Evolutionary conservation across 1,139 yeast species (phyloP), one percentile per base, ranked within the genome.

Genomic region (Yamadazyma friedrichii): DNA sequence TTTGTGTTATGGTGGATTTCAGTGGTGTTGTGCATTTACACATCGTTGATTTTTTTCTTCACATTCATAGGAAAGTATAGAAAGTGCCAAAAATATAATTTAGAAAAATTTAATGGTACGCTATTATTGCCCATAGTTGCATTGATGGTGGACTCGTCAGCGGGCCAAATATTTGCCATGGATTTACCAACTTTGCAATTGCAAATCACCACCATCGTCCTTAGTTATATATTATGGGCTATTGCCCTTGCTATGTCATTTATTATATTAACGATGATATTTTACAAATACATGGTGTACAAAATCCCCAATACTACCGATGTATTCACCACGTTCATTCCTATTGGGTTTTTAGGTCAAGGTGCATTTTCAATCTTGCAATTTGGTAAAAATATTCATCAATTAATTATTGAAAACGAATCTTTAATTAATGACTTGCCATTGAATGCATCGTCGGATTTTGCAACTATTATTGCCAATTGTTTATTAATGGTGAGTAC

Each of bases 1-100:
- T 85, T 77, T 58, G 76, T 69, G 1, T 59, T 87, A 29, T 87
- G 94, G 91, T 82, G 89, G 86, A 64, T 83, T 17, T 77, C 79
- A 36, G 74, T 79, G 24, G 51, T 61, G 0, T 49, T 78, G 12
- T 74, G 88, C 1, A 49, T 86, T 16, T 61, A 73, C 47, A 72
- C 82, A 12, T 80, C 86, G 1, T 81, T 82, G 75, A 68, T 78
- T 0, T 63, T 64, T 63, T 56, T 65, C 74, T 63, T 58, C 42
- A 58, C 76, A 61, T 71, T 60, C 52, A 51, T 56, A 50, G 70
- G 62, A 36, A 67, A 60, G 51, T 55, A 48, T 52, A 55, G 48
- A 33, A 16, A 11, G 31, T 39, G 43, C 31, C 43, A 51, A 41
- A 42, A 58, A 52, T 49, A 54, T 22, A 53, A 54, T 3, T 55